These are phyloP conservation scores for Lactarius deliciosus DNA, from an alignment of 768 basidiomycete species.

Conservation along the genomic window DNA sequence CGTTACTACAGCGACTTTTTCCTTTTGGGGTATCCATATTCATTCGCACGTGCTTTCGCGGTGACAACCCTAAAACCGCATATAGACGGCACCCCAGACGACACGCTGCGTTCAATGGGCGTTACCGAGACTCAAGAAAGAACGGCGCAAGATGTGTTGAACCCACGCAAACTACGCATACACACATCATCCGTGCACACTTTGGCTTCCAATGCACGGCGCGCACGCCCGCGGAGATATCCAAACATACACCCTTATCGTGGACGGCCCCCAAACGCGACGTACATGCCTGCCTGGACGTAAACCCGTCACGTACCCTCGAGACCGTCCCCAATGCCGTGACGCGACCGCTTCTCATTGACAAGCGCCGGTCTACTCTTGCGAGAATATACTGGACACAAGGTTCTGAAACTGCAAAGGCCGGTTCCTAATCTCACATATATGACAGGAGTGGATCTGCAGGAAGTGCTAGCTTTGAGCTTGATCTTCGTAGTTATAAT, in stretches of 20 bases:
- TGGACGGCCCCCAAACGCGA: too few relatives aligned
- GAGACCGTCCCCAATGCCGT: background rate
- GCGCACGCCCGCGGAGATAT: background rate
- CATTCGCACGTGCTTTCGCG: slow-evolving; percentile 5
- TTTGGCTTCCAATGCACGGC: background rate
- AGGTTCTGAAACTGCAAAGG: background rate
- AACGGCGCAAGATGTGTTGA: too few relatives aligned
- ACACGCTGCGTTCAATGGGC: too few relatives aligned
- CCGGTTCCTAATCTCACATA: background rate
- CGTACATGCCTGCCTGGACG: background rate
- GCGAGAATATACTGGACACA: background rate
- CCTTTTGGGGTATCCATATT: background rate
- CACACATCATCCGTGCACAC: background rate
- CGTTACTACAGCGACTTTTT: background rate
- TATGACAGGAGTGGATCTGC: background rate
- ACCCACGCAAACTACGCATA: background rate
- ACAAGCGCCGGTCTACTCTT: too few relatives aligned
- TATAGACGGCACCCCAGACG: too few relatives aligned
- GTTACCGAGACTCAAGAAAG: too few relatives aligned
- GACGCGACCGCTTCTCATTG: too few relatives aligned
- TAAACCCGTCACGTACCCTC: background rate
- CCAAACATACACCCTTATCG: background rate
- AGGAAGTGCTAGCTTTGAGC: slow-evolving; percentile 56
- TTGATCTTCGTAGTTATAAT: slow-evolving; percentile 86
- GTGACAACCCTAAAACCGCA: background rate